Evolutionary conservation across 257 asterid genomes (phyloP), one percentile per base, ranked within the genome.

Genomic region (Orobanche coerulescens): DNA sequence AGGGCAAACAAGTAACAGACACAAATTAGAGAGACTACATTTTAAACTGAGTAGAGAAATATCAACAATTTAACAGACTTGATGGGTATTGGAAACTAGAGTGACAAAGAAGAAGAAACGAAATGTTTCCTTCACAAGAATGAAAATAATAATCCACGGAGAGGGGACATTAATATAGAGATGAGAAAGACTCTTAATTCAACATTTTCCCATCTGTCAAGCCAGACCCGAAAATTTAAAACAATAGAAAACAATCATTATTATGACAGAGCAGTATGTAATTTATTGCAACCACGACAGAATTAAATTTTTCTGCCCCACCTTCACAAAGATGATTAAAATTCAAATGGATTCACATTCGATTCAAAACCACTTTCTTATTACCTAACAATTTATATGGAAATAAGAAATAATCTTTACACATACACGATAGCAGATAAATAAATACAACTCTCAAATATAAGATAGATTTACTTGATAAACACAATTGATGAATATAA

Each of bases 91-190:
- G 25, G 31, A 43, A 28, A 52, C 14, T 52, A 25, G 6, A 19
- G 20, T 46, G 59, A 68, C 28, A 48, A 48, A 48, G 0, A n/a
- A n/a, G n/a, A n/a, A 25, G 31, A 37, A n/a, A n/a, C n/a, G n/a
- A n/a, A 1, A 39, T 2, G 19, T 64, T 44, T 20, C 56, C 34
- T 40, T 60, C 56, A 68, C 36, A 31, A n/a, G n/a, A 26, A 68
- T 22, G 5, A 16, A 39, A 30, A 11, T 34, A 51, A 58, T 18
- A 13, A 16, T 50, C 19, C 51, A 40, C 6, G 22, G 15, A 20
- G 20, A 46, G 9, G 46, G 9, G 46, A 43, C 20, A 23, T 30
- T 40, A 26, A 34, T 44, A 54, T 6, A 69, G 62, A 12, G 23
- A 12, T 24, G 58, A 61, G 48, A 13, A 34, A 52, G 40, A 55